phyloP scores from a whole-genome alignment of 2,329 filamentous ascomycete species.

The Talaromyces piceae region DNA sequence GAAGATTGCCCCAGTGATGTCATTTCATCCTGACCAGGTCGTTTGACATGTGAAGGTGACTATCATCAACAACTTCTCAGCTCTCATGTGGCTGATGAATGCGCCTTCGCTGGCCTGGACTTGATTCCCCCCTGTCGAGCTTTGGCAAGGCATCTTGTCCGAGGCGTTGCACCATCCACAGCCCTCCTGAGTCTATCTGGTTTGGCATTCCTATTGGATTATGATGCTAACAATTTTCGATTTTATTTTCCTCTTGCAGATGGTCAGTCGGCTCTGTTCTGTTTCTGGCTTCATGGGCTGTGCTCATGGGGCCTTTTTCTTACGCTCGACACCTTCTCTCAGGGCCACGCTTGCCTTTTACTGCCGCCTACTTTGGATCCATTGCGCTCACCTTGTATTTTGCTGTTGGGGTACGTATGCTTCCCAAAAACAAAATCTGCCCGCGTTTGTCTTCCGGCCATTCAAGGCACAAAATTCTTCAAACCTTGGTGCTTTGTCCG shows the following conservation, averaged over 20 bases:
- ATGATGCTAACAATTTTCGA: neutral
- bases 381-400: constrained; percentile 88
- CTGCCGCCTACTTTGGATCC: constrained; percentile 87
- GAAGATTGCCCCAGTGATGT: neutral
- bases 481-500: neutral
- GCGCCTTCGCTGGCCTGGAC: neutral
- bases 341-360: constrained; percentile 79
- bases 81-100: neutral
- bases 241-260: constrained; percentile 46
- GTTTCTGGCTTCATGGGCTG: constrained; percentile 87
- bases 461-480: neutral
- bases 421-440: neutral
- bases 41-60: constrained; percentile 2
- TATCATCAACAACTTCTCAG: neutral
- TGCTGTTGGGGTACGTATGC: constrained; percentile 71
- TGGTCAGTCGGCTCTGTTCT: constrained; percentile 90
- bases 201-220: neutral
- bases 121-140: neutral
- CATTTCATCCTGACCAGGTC: neutral
- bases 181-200: neutral
- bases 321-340: constrained; percentile 83
- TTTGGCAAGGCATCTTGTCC: neutral
- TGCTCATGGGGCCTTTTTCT: constrained; percentile 81
- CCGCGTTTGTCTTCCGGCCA: constrained; percentile 11
- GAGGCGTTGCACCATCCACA: neutral